Base-by-base conservation (phyloP, 257 asterid genomes). In the Galeopsis tetrahit region DNA sequence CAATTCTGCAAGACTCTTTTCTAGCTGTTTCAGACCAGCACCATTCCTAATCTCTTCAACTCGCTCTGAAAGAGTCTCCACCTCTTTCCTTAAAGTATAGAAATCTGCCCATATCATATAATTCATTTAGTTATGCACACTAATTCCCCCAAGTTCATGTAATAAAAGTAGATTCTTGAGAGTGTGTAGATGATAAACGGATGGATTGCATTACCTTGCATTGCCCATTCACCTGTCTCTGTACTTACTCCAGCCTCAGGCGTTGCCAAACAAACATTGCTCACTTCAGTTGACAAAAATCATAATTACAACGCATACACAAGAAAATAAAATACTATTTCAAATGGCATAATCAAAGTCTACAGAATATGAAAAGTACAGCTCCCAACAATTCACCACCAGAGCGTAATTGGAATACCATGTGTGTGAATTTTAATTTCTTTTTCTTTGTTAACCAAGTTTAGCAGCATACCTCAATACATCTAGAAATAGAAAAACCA, bases 201-300 rank as follows among this genome's bases (percentile, higher is more conserved):
- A 62, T 66, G 72, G 68, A 52, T 42, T 1, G 53, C 66, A 34
- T 34, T 77, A 89, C 98, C 98, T 89, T 91, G 98, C 87, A 91
- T 79, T 51, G 88, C 96, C 98, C 97, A 93, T 84, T 93, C 96
- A 70, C 83, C 85, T 58, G 89, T 80, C 78, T 86, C 94, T 32
- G 88, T 40, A 77, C 85, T 85, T 17, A 84, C 81, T 77, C 85
- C 93, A 9, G 60, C 87, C 75, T 91, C 96, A 59, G 95, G 86
- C 15, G 96, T 81, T 39, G 98, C 94, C 59, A 79, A 79, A 78
- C 76, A 66, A 61, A 69, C 80, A 75, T 79, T 84, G 34, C 63
- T 51, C 70, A 84, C 97, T 89, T 80, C 80, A 71, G 72, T 74
- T 17, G 46, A 73, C n/a, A 66, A 34, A 56, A n/a, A 61, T 9